Base-by-base conservation (phyloP, 371 early-diverging fungal genomes). In the Mortierella sp. region DNA sequence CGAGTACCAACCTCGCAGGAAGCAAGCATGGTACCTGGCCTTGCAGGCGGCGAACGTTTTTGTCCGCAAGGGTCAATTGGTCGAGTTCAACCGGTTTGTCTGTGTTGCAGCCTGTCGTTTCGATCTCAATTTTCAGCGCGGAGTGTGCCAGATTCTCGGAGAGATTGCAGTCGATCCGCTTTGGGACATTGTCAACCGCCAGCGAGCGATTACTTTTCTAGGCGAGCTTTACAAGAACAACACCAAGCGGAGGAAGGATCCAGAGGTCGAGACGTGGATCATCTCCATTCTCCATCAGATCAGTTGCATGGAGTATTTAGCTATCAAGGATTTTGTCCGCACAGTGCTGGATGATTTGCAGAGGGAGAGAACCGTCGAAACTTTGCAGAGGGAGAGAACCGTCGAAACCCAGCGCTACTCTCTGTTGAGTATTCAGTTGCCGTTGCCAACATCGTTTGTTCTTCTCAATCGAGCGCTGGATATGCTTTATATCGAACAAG, bases 101-200 rank as follows among this genome's bases (percentile, higher is more conserved):
- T 24, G 39, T 8, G 69, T 29, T n/a, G 45, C 69, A n/a, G 4
- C 34, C 19, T 55, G 69, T 26, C 41, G 58, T 41, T 22, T 16
- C 4, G 53, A 41, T 3, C 4, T 8, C 14, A 55, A 69, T 19
- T 69, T 69, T 29, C 69, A 58, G 19, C 41, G 44, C 6, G 69
- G 69, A 2, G 19, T 43, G 19, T 40, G 55, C 29, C 58, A 55
- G 29, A 16, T 69, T 24, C 58, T 69, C 29, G 69, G 44, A 55
- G 44, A 69, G 69, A 41, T 69, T 16, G 58, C 58, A 41, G 2
- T 55, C 13, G 55, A 69, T 40, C 41, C 19, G 2, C 9, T 11
- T 7, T 55, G 69, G 69, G 39, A 40, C 19, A 10, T 29, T 14
- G 43, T 0, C 26, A 69, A 3, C 14, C 58, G 69, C n/a, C 19